These are phyloP conservation scores for Danielia oregonensis DNA, from an alignment of 805 yeast species.

Conservation along the genomic window DNA sequence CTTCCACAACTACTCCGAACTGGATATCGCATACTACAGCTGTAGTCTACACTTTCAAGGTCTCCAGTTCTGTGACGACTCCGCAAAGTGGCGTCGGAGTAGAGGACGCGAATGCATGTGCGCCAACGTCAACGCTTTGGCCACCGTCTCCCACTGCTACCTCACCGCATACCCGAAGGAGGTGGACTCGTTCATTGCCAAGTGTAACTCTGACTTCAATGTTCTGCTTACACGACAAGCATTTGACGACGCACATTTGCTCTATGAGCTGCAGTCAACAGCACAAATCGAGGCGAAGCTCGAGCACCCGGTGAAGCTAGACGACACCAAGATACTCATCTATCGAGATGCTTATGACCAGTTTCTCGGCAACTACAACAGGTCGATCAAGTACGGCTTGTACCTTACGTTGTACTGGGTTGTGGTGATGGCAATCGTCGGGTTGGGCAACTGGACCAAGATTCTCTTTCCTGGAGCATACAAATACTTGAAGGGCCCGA, in stretches of 20 bases:
- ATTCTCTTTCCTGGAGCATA: constrained; percentile 19
- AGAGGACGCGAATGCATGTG: constrained; percentile 20
- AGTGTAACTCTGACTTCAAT: constrained; percentile 22
- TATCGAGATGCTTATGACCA: constrained; percentile 30
- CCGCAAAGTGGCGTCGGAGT: not conserved
- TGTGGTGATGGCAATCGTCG: constrained; percentile 20
- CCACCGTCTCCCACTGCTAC: constrained; percentile 37
- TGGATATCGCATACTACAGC: constrained; percentile 27
- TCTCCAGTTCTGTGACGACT: constrained; percentile 20
- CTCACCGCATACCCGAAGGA: constrained; percentile 20
- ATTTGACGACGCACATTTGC: constrained; percentile 18
- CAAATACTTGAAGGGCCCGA: constrained; percentile 22
- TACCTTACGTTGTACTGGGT: constrained; percentile 31
- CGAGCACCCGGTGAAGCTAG: constrained; percentile 23
- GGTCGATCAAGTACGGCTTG: constrained; percentile 35
- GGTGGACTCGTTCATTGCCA: constrained; percentile 20
- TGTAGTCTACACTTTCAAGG: constrained; percentile 25
- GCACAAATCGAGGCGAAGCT: not conserved
- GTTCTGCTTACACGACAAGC: constrained; percentile 18
- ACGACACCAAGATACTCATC: constrained; percentile 15
- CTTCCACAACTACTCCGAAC: constrained; percentile 24
- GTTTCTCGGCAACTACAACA: constrained; percentile 39
- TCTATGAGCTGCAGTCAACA: constrained; percentile 3
- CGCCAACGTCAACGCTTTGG: constrained; percentile 27
- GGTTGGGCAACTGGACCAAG: constrained; percentile 33